Conservation (phyloP, 345 rosid species). For the Linum usitatissimum region DNA sequence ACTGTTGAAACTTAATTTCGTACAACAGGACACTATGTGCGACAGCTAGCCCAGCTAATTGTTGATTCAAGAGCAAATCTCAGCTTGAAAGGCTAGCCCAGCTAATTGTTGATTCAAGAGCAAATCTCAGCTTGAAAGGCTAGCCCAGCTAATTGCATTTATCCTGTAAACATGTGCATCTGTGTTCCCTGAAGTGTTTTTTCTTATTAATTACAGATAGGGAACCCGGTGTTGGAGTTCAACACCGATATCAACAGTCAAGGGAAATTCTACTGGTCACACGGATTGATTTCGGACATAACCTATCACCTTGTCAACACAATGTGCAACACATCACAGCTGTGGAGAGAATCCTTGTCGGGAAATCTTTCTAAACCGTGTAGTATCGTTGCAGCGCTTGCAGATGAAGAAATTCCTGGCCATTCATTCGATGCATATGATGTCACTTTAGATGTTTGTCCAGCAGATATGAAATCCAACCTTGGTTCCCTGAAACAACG, state of each 20-base stretch:
- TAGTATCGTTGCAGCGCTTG: neutral
- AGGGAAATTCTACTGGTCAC: slow-evolving; percentile 16
- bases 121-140: slow-evolving; percentile 16
- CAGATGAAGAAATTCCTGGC: slow-evolving; percentile 5
- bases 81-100: slow-evolving; percentile 21
- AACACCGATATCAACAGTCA: neutral
- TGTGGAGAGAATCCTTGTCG: neutral
- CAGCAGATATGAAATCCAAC: neutral
- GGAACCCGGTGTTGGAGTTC: slow-evolving; percentile 19
- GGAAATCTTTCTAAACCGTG: slow-evolving; percentile 7
- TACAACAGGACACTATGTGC: slow-evolving; percentile 18
- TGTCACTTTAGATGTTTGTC: slow-evolving; percentile 13
- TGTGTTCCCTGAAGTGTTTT: too few relatives aligned
- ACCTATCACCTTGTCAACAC: slow-evolving; percentile 8
- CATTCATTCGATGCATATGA: neutral
- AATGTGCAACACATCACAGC: slow-evolving; percentile 13
- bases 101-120: slow-evolving; percentile 12
- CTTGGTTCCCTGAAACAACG: neutral
- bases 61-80: slow-evolving; percentile 10
- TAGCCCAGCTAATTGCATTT: slow-evolving; percentile 14
- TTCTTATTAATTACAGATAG: too few relatives aligned
- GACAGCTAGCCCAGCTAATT: slow-evolving; percentile 18
- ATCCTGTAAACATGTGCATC: too few relatives aligned
- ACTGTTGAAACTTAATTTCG: too few relatives aligned
- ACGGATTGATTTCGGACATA: slow-evolving; percentile 15